Base-by-base conservation (phyloP, 352 stramenopile species). In the Globisporangium irregulare region DNA sequence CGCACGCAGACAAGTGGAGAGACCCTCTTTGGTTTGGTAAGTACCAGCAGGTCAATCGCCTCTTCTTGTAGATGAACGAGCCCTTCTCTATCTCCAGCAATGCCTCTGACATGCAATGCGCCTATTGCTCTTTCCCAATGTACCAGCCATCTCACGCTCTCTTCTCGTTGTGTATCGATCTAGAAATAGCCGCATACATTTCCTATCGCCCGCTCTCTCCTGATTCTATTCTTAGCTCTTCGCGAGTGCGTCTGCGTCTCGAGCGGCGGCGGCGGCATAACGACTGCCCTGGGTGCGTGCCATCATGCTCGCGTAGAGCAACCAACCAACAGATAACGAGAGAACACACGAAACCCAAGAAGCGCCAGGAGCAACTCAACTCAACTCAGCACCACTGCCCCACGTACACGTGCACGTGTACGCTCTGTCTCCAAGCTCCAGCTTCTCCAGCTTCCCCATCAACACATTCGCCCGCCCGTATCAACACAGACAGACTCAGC, bases 261-360 rank as follows among this genome's bases (percentile, higher is more conserved):
- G 41, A n/a, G 41, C 20, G 41, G 14, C 0, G 41, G 14, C 0
- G 15, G 43, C n/a, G 27, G 25, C 54, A 29, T 59, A 59, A 59
- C 54, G 54, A 59, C 54, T 50, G 18, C 43, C 4, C 29, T 32
- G 29, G 8, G 32, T 10, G 6, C 32, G 32, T 50, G 43, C 27
- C 54, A 43, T 25, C 27, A 59, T 59, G 54, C 54, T 41, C 6
- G 54, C 54, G 27, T 59, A 59, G 25, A 32, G 25, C 25, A 18
- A 32, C 14, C 12, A 34, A 12, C 12, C 12, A 9, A 6, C 15
- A 10, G 32, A 32, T 32, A 32, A 32, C 29, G 54, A 59, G 54
- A 41, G 54, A 59, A 50, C 41, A 59, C 54, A 25, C 54, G 27
- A 43, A 59, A 59, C 54, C 54, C 54, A 59, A 59, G 54, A 59